A percentile compares a stretch with the other conserved stretches of the same genome.
Conservation (phyloP, 441 rosid genomes). For the Cnidoscolus chayamansa region DNA sequence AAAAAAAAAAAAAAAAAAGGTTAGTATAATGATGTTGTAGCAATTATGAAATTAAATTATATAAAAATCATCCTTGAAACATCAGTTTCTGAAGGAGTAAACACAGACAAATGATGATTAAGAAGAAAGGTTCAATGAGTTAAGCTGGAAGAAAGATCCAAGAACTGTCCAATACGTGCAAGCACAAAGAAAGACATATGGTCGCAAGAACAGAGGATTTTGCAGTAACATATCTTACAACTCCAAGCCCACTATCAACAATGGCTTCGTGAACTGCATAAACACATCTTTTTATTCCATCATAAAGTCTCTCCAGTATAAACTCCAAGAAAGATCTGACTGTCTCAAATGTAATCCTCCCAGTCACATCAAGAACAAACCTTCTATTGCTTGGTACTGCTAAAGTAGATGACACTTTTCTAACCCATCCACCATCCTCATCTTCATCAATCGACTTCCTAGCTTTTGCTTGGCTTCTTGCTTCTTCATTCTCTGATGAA, state of each 20-base stretch:
- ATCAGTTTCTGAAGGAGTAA: neutral
- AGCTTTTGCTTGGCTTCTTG: conserved; percentile 19
- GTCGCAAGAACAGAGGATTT: conserved; percentile 52
- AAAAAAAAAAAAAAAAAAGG: neutral
- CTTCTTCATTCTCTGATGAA: conserved; percentile 6
- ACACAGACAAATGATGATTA: neutral
- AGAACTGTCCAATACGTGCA: conserved; percentile 58
- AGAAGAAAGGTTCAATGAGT: neutral
- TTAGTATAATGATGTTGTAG: conserved; percentile 3
- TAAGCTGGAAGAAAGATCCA: conserved; percentile 53
- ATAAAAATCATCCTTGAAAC: neutral
- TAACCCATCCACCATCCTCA: conserved; percentile 39
- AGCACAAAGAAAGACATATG: conserved; percentile 55
- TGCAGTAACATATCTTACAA: conserved; percentile 42
- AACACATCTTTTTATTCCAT: conserved; percentile 39
- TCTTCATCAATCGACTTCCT: conserved; percentile 22
- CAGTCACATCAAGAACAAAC: conserved; percentile 65
- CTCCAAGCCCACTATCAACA: conserved; percentile 41
- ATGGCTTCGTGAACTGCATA: conserved; percentile 34
- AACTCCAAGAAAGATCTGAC: conserved; percentile 62
- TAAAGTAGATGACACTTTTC: conserved; percentile 51
- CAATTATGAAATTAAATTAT: neutral
- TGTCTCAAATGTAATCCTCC: conserved; percentile 60
- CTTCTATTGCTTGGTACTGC: conserved; percentile 61
- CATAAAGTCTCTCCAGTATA: conserved; percentile 41